phyloP scores from a whole-genome alignment of 129 eudicot genomes.

The carrot (Daucus carota) region DNA sequence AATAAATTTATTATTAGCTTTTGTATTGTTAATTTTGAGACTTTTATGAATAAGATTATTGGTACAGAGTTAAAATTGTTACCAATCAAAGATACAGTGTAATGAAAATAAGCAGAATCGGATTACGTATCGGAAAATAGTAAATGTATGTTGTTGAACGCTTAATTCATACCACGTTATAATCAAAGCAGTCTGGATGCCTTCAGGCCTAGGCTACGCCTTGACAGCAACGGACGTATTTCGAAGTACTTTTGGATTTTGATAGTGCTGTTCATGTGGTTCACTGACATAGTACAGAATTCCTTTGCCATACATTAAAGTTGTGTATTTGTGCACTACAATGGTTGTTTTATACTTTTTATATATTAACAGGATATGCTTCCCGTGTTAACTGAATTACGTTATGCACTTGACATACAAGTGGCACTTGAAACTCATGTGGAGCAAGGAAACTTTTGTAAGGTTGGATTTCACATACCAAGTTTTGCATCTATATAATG shows the following conservation, averaged over 20 bases:
- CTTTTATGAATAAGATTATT: background rate
- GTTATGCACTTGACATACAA: constrained; percentile 74
- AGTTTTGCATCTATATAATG: constrained; percentile 1
- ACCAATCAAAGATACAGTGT: background rate
- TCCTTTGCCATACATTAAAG: background rate
- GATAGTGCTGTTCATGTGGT: background rate
- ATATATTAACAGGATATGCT: constrained; percentile 59
- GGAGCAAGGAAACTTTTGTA: constrained; percentile 68
- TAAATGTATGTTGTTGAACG: background rate
- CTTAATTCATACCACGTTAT: background rate
- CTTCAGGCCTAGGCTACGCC: background rate
- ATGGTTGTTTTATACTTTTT: background rate
- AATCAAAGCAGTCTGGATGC: background rate
- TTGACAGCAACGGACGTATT: background rate
- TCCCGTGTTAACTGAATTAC: constrained; percentile 73
- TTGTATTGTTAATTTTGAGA: background rate
- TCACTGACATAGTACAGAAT: background rate
- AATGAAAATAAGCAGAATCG: background rate
- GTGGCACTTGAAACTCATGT: constrained; percentile 67
- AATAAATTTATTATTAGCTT: background rate
- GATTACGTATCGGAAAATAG: background rate
- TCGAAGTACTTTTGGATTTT: background rate
- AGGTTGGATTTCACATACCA: constrained; percentile 35
- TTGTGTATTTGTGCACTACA: background rate
- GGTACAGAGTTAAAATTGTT: background rate